A percentile compares a stretch with the other conserved stretches of the same genome.
phyloP scores from a whole-genome alignment of 2,329 filamentous ascomycete species.

The Fusarium oligoseptatum region DNA sequence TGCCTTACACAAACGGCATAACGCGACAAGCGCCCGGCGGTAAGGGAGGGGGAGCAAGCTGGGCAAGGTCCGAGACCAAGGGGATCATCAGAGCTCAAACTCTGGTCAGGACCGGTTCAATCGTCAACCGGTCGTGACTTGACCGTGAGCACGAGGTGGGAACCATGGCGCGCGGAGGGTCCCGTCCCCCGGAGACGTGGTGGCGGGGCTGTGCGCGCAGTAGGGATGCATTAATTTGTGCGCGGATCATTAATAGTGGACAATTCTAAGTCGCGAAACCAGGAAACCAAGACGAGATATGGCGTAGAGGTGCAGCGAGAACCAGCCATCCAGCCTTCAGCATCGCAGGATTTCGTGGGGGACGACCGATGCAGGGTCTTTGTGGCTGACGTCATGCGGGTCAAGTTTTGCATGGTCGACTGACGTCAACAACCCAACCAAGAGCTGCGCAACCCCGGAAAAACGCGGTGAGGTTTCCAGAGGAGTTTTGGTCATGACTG shows the following conservation, averaged over 20 bases:
- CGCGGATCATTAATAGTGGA: slow-evolving; percentile 12
- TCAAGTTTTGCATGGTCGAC: slow-evolving; percentile 25
- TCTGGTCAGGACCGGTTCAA: slow-evolving; percentile 16
- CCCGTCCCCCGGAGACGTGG: slow-evolving; percentile 3
- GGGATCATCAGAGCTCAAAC: slow-evolving; percentile 16
- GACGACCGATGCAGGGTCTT: slow-evolving; percentile 40
- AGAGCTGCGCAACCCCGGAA: neutral
- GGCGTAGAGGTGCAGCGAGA: slow-evolving; percentile 42
- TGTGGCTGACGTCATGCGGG: slow-evolving; percentile 44
- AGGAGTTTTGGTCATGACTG: neutral
- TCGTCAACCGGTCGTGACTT: slow-evolving; percentile 19
- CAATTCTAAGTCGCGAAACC: slow-evolving; percentile 16
- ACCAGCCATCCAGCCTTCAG: slow-evolving; percentile 27
- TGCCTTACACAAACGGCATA: slow-evolving; percentile 13
- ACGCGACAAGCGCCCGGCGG: slow-evolving; percentile 19
- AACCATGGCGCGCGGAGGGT: neutral
- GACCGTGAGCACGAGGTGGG: slow-evolving; percentile 11
- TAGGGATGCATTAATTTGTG: slow-evolving; percentile 17
- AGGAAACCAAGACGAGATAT: slow-evolving; percentile 32
- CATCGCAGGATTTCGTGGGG: slow-evolving; percentile 32
- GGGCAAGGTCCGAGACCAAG: slow-evolving; percentile 5
- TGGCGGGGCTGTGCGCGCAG: slow-evolving; percentile 19
- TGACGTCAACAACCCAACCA: slow-evolving; percentile 40
- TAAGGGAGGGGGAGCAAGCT: slow-evolving; percentile 13
- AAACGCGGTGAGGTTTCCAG: slow-evolving; percentile 12